These are phyloP conservation scores for Wickerhamomyces xylosicus DNA, from an alignment of 805 yeast genomes.

Conservation along the genomic window DNA sequence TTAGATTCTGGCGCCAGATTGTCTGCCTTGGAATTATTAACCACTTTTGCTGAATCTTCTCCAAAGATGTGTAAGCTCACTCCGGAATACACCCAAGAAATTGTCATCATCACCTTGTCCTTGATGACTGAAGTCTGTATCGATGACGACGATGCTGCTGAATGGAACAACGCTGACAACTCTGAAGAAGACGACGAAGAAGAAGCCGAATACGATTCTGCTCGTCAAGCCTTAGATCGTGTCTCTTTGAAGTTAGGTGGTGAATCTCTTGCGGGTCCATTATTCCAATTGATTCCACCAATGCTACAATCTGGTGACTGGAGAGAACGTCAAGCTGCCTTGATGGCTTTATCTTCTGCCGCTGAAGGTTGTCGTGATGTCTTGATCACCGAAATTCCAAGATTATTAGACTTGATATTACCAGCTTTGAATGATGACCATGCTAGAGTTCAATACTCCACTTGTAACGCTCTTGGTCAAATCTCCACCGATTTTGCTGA, in stretches of 20 bases:
- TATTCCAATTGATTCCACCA: slow-evolving; percentile 77
- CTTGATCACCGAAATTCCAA: slow-evolving; percentile 70
- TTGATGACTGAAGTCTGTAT: slow-evolving; percentile 90
- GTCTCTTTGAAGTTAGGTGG: slow-evolving; percentile 80
- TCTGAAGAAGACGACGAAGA: slow-evolving; percentile 64
- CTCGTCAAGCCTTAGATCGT: slow-evolving; percentile 91
- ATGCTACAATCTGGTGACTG: slow-evolving; percentile 72
- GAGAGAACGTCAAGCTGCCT: slow-evolving; percentile 94
- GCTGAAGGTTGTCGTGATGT: slow-evolving; percentile 96
- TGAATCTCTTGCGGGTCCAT: slow-evolving; percentile 69
- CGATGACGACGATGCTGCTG: slow-evolving; percentile 80
- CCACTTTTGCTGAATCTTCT: slow-evolving; percentile 86
- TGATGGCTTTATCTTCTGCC: slow-evolving; percentile 93
- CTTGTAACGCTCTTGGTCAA: slow-evolving; percentile 95
- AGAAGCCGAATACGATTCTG: slow-evolving; percentile 82
- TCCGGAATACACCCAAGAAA: slow-evolving; percentile 55
- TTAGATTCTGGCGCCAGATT: slow-evolving; percentile 72
- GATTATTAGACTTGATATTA: slow-evolving; percentile 71
- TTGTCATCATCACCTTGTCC: slow-evolving; percentile 64
- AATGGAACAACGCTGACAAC: slow-evolving; percentile 78
- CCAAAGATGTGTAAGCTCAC: slow-evolving; percentile 91
- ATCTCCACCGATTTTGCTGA: slow-evolving; percentile 95
- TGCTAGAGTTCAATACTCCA: slow-evolving; percentile 93
- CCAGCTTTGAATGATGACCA: slow-evolving; percentile 83
- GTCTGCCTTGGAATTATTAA: slow-evolving; percentile 79